Conservation (phyloP, 306 rosid species). For the Clitoria ternatea region DNA sequence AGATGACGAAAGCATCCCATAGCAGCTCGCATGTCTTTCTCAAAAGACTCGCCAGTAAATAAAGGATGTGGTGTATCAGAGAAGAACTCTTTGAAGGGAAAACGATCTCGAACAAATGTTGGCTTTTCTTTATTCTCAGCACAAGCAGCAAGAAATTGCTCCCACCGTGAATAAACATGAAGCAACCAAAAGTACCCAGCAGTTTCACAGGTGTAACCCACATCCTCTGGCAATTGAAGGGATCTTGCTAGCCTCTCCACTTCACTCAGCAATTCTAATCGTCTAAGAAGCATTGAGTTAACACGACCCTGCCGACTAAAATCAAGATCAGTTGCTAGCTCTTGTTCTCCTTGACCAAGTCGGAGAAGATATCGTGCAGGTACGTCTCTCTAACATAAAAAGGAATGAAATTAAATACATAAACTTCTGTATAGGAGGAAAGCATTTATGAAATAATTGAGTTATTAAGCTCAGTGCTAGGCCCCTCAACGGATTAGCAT, state of each 20-base stretch:
- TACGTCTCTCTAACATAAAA: slow-evolving; percentile 78
- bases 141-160: slow-evolving; percentile 84
- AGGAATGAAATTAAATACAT: neutral
- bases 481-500: slow-evolving; percentile 6
- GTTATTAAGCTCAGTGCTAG: neutral
- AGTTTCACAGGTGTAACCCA: slow-evolving; percentile 97
- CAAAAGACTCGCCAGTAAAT: slow-evolving; percentile 82
- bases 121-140: slow-evolving; percentile 61
- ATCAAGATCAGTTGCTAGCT: slow-evolving; percentile 97
- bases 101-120: slow-evolving; percentile 72
- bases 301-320: slow-evolving; percentile 99
- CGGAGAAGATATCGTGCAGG: slow-evolving; percentile 99
- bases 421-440: slow-evolving; percentile 3
- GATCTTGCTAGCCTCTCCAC: slow-evolving; percentile 97
- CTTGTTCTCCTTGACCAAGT: slow-evolving; percentile 99
- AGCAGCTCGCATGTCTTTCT: slow-evolving; percentile 88
- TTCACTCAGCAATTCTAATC: slow-evolving; percentile 82
- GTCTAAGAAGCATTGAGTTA: slow-evolving; percentile 91
- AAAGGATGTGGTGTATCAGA: slow-evolving; percentile 56
- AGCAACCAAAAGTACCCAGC: slow-evolving; percentile 99
- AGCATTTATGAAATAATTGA: neutral
- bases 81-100: slow-evolving; percentile 95
- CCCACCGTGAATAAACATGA: slow-evolving; percentile 98
- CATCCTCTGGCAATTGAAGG: slow-evolving; percentile 95
- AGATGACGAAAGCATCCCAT: slow-evolving; percentile 88